Percentiles rank a stretch among this genome's conserved stretches.
Conservation (phyloP, 2,329 filamentous ascomycete genomes). For the Fusarium staphyleae region DNA sequence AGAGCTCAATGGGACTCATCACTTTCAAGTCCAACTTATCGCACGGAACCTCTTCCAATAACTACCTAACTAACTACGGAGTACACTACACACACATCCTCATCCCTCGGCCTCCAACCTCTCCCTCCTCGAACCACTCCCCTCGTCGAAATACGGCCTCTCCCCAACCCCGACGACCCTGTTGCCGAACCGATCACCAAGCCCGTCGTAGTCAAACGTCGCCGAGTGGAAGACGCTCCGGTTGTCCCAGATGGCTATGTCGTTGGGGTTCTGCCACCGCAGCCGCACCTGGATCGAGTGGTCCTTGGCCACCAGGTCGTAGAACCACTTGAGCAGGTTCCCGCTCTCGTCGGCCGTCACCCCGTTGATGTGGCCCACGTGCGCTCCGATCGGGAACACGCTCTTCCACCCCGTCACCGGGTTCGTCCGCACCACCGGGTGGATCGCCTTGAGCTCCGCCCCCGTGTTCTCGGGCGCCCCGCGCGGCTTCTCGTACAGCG, state of each 20-base stretch:
- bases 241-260: constrained; percentile 66
- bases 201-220: constrained; percentile 58
- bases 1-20: too few relatives aligned
- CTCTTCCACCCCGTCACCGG: constrained; percentile 66
- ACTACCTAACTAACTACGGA: too few relatives aligned
- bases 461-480: constrained; percentile 61
- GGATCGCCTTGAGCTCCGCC: constrained; percentile 55
- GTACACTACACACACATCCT: too few relatives aligned
- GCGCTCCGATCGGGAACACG: constrained; percentile 60
- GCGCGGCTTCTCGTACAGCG: constrained; percentile 53
- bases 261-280: constrained; percentile 54
- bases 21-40: too few relatives aligned
- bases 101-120: neutral
- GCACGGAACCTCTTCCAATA: too few relatives aligned
- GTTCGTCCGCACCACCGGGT: constrained; percentile 64
- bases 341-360: constrained; percentile 56
- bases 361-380: constrained; percentile 59
- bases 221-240: constrained; percentile 63
- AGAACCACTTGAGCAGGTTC: constrained; percentile 59
- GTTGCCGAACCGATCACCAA: constrained; percentile 57
- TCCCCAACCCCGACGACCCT: constrained; percentile 62
- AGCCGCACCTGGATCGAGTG: constrained; percentile 62
- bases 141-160: constrained; percentile 58
- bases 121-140: constrained; percentile 11
- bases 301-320: constrained; percentile 59